phyloP scores from a whole-genome alignment of 73 alveolate genomes.

The Paramecium pentaurelia region DNA sequence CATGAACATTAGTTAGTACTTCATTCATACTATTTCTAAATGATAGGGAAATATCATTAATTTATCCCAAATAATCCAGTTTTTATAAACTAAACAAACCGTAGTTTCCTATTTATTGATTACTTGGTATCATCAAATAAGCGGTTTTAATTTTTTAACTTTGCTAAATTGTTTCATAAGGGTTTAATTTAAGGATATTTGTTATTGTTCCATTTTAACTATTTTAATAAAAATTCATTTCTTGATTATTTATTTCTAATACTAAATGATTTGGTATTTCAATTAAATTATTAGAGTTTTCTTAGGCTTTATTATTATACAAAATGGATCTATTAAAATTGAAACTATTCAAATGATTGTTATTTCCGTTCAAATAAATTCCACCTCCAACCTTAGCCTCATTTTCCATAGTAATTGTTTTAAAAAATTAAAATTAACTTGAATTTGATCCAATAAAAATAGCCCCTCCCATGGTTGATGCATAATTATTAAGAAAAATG shows the following conservation, averaged over 20 bases:
- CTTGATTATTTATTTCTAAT: background rate
- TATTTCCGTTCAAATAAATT: background rate
- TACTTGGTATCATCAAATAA: background rate
- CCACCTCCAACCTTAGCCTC: background rate
- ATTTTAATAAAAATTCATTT: background rate
- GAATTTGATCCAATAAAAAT: background rate
- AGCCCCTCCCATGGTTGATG: background rate
- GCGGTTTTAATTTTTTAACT: background rate
- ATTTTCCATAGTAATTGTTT: background rate
- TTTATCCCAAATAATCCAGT: background rate
- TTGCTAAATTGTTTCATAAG: background rate
- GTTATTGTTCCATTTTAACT: background rate
- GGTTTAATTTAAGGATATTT: background rate
- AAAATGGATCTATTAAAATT: background rate
- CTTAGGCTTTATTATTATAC: background rate
- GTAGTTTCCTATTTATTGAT: background rate
- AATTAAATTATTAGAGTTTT: background rate
- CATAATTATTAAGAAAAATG: background rate
- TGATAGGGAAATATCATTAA: background rate
- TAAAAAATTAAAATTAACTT: background rate
- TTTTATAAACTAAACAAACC: background rate
- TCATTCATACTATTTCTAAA: background rate
- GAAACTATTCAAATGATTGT: background rate
- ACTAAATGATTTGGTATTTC: background rate
- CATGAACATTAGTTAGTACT: background rate